Evolutionary conservation across 345 rosid species (phyloP).

Genomic region (Turnera subulata): DNA sequence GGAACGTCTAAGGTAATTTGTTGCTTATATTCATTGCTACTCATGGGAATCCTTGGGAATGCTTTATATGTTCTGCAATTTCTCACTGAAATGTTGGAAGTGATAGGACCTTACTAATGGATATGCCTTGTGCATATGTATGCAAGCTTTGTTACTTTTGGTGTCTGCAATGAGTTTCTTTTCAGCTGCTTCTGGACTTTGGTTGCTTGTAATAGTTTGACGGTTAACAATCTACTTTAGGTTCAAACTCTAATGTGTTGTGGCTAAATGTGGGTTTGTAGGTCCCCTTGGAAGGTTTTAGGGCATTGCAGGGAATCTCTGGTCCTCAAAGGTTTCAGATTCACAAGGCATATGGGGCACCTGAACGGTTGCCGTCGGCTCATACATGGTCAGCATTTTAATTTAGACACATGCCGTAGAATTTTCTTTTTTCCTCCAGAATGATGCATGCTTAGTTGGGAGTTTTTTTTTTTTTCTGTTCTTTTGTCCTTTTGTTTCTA

Average conservation of each 20-base stretch:
- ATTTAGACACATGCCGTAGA: neutral
- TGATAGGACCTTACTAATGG: no score
- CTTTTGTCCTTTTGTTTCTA: neutral
- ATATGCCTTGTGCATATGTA: neutral
- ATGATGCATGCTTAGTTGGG: neutral
- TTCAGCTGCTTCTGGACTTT: neutral
- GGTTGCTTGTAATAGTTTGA: neutral
- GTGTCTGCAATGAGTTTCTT: neutral
- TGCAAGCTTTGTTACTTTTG: neutral
- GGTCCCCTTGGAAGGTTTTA: slow-evolving; percentile 95
- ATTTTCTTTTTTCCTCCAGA: neutral
- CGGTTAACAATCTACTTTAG: neutral
- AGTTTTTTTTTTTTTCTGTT: neutral
- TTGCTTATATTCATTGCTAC: neutral
- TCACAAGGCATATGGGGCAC: slow-evolving; percentile 96
- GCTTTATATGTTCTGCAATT: no score
- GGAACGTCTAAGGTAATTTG: slow-evolving; percentile 81
- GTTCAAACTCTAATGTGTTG: neutral
- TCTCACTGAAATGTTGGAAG: no score
- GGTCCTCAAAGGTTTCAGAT: slow-evolving; percentile 95
- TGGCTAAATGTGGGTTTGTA: slow-evolving; percentile 24
- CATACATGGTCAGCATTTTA: slow-evolving; percentile 65
- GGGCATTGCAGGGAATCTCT: slow-evolving; percentile 92
- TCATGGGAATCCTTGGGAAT: no score
- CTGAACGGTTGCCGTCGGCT: slow-evolving; percentile 89